Base-by-base conservation (phyloP, 768 basidiomycete species). In the Suillus subalutaceus region DNA sequence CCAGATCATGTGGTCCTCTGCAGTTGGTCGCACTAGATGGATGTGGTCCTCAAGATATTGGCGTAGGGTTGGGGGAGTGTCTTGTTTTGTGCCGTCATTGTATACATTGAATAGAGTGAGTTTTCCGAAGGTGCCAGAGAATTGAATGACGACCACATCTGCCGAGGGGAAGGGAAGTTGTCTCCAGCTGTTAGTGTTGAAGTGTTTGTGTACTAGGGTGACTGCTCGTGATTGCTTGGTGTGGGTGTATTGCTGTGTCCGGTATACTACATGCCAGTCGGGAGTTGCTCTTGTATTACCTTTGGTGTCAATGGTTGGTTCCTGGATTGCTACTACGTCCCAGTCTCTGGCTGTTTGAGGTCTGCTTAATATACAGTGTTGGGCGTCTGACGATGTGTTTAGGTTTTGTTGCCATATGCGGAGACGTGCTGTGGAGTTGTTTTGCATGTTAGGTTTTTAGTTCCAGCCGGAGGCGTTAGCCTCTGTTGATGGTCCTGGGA, bases 371-470 rank as follows among this genome's bases (percentile, higher is more conserved):
- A 75, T 7, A 13, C 67, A 67, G 16, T 56, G 48, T 46, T 73
- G 73, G 0, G 74, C 69, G 1, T n/a, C 63, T 5, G 38, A 35
- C 0, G 75, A 78, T 15, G 72, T 75, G 67, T 69, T 68, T 2
- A 75, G 13, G 41, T 79, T 79, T 37, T 75, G 74, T 62, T 77
- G 76, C 69, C 71, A 72, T 7, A 78, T 73, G 0, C 71, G 46
- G 12, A 77, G 61, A 7, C n/a, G 35, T 3, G n/a, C 10, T 1
- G n/a, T 23, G n/a, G n/a, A 1, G 46, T 48, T 20, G 20, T 46
- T 46, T 6, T 8, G 44, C 8, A 9, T 48, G n/a, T 48, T 48
- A 8, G 46, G 9, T 4, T 20, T 46, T 32, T 32, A 46, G 16
- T 48, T 10, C 46, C 46, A 48, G 7, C 20, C 46, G 8, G 46